Conservation (phyloP, 2,329 filamentous ascomycete species). For the Neonectria punicea region DNA sequence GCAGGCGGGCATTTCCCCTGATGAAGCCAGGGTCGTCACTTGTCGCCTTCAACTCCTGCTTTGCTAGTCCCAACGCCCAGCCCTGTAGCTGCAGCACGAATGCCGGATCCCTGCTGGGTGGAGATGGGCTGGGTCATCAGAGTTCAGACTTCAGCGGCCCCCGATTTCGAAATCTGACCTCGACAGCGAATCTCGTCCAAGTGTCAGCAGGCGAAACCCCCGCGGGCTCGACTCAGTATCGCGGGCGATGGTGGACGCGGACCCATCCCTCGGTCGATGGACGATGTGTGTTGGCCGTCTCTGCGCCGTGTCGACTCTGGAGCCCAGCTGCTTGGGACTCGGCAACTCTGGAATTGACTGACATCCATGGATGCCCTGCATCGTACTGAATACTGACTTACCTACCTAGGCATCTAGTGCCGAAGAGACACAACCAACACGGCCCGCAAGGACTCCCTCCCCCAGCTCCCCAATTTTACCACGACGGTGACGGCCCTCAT, state of each 20-base stretch:
- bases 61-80: not conserved
- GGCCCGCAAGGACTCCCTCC: not conserved
- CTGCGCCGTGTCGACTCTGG: not conserved
- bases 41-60: not conserved
- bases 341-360: not conserved
- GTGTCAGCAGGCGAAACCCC: not conserved
- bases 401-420: not conserved
- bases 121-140: not conserved
- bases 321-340: not conserved
- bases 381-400: not conserved
- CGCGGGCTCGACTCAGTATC: conserved; percentile 1
- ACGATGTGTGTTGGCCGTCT: not conserved
- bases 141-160: not conserved
- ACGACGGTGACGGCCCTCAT: not conserved
- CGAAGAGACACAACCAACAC: not conserved
- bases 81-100: not conserved
- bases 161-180: conserved; percentile 25
- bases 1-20: conserved; percentile 10
- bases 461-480: not conserved
- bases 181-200: not conserved
- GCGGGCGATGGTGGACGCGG: conserved; percentile 6
- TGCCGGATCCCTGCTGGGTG: not conserved
- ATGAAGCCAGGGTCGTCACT: not conserved
- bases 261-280: not conserved
- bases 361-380: not conserved